Conservation (phyloP, 805 yeast species). For the Candida hungchunana region DNA sequence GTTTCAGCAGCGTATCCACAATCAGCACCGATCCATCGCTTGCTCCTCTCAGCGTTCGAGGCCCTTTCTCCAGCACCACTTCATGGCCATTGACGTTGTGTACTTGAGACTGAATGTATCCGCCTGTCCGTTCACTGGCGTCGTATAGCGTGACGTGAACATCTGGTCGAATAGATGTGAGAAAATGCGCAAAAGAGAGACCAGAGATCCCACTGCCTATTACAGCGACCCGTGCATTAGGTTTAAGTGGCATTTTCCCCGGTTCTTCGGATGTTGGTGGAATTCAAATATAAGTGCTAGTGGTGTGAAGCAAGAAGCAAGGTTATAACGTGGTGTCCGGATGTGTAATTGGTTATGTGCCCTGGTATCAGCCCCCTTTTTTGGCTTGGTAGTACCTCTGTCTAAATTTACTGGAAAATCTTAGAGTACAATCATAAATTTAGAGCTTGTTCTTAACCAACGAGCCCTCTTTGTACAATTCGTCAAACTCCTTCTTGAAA, state of each 20-base stretch:
- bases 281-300: no score
- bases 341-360: no score
- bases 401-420: no score
- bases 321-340: slow-evolving; percentile 1
- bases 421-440: no score
- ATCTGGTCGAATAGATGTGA: slow-evolving; percentile 74
- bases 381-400: no score
- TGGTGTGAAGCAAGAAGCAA: no score
- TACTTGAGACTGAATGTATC: slow-evolving; percentile 63
- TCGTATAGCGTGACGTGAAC: slow-evolving; percentile 62
- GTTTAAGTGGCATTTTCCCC: slow-evolving; percentile 11
- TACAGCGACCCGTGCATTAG: slow-evolving; percentile 53
- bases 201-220: slow-evolving; percentile 92
- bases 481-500: slow-evolving; percentile 37
- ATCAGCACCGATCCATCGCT: slow-evolving; percentile 73
- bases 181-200: slow-evolving; percentile 63
- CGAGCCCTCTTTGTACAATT: slow-evolving; percentile 46
- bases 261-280: background rate
- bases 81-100: slow-evolving; percentile 29
- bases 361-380: no score
- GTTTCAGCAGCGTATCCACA: slow-evolving; percentile 48
- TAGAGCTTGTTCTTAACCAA: slow-evolving; percentile 15
- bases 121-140: slow-evolving; percentile 55
- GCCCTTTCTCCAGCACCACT: slow-evolving; percentile 70
- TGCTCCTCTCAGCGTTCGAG: slow-evolving; percentile 81